phyloP scores from a whole-genome alignment of 352 stramenopile species.

The Hyaloperonospora brassicae region DNA sequence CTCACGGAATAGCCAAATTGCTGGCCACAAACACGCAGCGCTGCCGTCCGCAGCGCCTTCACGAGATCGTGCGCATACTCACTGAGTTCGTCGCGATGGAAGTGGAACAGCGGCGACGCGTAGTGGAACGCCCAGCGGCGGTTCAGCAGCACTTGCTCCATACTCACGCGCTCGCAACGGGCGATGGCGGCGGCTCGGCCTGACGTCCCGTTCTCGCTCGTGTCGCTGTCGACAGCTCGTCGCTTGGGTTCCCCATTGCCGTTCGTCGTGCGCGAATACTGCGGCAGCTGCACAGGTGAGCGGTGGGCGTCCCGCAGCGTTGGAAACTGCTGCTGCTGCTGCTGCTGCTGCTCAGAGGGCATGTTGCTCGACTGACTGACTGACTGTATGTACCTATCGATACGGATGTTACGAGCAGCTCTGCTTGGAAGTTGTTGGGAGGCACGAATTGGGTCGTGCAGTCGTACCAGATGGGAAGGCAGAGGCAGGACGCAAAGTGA shows the following conservation, averaged over 20 bases:
- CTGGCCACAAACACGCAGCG: constrained; percentile 30
- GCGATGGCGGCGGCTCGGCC: constrained; percentile 19
- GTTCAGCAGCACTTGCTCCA: constrained; percentile 48
- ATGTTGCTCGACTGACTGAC: too few species aligned
- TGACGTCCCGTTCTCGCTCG: constrained; percentile 9
- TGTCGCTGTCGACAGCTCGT: neutral
- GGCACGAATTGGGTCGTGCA: constrained; percentile 21
- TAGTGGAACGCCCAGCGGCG: constrained; percentile 53
- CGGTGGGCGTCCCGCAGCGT: constrained; percentile 26
- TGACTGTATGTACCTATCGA: constrained; percentile 1
- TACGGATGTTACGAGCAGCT: constrained; percentile 14
- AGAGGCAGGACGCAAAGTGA: too few species aligned
- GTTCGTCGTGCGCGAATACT: constrained; percentile 22
- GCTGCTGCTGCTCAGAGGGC: constrained; percentile 20
- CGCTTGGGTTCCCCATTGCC: constrained; percentile 3
- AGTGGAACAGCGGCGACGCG: constrained; percentile 56
- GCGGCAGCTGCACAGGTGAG: constrained; percentile 33
- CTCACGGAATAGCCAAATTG: constrained; percentile 63
- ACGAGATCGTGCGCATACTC: constrained; percentile 56
- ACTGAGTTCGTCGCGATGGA: constrained; percentile 38
- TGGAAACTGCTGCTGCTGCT: too few species aligned
- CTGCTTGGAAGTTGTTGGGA: constrained; percentile 7
- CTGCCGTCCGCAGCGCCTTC: constrained; percentile 51
- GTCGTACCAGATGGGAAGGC: too few species aligned
- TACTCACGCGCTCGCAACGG: constrained; percentile 25